These are phyloP conservation scores for Ambrosiella cleistominuta DNA, from an alignment of 2,329 filamentous ascomycete species.

Conservation along the genomic window DNA sequence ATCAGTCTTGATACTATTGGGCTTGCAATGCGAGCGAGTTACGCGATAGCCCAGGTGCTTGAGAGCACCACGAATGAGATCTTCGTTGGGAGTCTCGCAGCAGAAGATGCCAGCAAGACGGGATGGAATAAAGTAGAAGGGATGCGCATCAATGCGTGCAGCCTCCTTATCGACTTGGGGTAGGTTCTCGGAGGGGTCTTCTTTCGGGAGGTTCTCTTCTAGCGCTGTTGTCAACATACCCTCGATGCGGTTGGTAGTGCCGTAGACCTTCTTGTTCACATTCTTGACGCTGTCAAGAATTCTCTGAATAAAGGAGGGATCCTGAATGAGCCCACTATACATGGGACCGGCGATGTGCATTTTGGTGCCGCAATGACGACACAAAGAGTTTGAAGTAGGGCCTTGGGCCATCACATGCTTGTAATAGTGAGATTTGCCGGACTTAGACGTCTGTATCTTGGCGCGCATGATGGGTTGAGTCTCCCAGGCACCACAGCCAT, in stretches of 20 bases:
- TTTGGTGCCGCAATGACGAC: slow-evolving; percentile 69
- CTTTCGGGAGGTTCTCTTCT: slow-evolving; percentile 43
- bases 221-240: slow-evolving; percentile 83
- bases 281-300: slow-evolving; percentile 57
- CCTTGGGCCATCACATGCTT: slow-evolving; percentile 62
- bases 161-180: slow-evolving; percentile 31
- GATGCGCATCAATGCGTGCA: slow-evolving; percentile 52
- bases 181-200: slow-evolving; percentile 19
- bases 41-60: slow-evolving; percentile 64
- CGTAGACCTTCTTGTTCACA: slow-evolving; percentile 53
- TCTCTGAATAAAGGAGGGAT: slow-evolving; percentile 60
- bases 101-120: slow-evolving; percentile 60
- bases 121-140: slow-evolving; percentile 74
- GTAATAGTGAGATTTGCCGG: slow-evolving; percentile 49
- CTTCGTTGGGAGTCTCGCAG: slow-evolving; percentile 61
- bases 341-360: slow-evolving; percentile 86
- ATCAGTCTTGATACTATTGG: slow-evolving; percentile 83
- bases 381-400: slow-evolving; percentile 47
- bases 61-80: slow-evolving; percentile 65
- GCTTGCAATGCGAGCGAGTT: slow-evolving; percentile 73
- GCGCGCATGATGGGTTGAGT: slow-evolving; percentile 63
- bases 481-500: slow-evolving; percentile 80
- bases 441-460: slow-evolving; percentile 49
- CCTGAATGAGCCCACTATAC: slow-evolving; percentile 84
- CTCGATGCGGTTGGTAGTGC: slow-evolving; percentile 63